phyloP scores from a whole-genome alignment of 1,139 yeast species.

The Debaryomyces fabryi region DNA sequence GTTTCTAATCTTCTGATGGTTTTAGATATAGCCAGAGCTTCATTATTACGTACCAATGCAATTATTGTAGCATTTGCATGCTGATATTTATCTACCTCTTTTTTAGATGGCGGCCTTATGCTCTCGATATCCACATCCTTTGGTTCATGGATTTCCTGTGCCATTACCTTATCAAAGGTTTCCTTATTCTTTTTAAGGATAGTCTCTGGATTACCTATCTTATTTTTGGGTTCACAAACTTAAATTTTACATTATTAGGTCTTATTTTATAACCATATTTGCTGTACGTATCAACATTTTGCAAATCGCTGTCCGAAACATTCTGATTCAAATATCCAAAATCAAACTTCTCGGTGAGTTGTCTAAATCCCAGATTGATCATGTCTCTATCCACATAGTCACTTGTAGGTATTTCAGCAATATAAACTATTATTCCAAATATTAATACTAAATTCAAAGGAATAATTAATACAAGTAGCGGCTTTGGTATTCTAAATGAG shows the following conservation, averaged over 20 bases:
- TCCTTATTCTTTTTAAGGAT: slow-evolving; percentile 37
- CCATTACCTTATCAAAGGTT: slow-evolving; percentile 35
- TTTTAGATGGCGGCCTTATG: slow-evolving; percentile 37
- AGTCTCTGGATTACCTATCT: slow-evolving; percentile 30
- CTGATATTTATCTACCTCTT: slow-evolving; percentile 30
- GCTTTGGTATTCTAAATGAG: slow-evolving; percentile 17
- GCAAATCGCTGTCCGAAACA: background rate
- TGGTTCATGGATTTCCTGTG: slow-evolving; percentile 48
- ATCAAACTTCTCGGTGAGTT: slow-evolving; percentile 17
- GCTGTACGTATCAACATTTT: slow-evolving; percentile 9
- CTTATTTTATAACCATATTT: slow-evolving; percentile 18
- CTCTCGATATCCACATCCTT: slow-evolving; percentile 43
- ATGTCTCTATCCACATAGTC: slow-evolving; percentile 3
- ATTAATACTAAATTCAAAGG: slow-evolving; percentile 15
- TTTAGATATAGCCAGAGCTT: slow-evolving; percentile 46
- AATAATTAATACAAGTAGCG: slow-evolving; percentile 12
- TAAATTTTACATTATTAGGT: slow-evolving; percentile 36
- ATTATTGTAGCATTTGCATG: slow-evolving; percentile 74
- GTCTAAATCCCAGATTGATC: slow-evolving; percentile 11
- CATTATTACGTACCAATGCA: slow-evolving; percentile 70
- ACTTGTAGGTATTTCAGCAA: slow-evolving; percentile 4
- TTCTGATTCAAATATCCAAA: slow-evolving; percentile 12
- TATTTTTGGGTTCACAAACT: slow-evolving; percentile 34
- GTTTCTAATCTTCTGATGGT: slow-evolving; percentile 64
- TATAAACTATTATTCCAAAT: slow-evolving; percentile 9